Evolutionary conservation across 2,329 filamentous ascomycete genomes (phyloP).

Genomic region (Epichloe hybrida): DNA sequence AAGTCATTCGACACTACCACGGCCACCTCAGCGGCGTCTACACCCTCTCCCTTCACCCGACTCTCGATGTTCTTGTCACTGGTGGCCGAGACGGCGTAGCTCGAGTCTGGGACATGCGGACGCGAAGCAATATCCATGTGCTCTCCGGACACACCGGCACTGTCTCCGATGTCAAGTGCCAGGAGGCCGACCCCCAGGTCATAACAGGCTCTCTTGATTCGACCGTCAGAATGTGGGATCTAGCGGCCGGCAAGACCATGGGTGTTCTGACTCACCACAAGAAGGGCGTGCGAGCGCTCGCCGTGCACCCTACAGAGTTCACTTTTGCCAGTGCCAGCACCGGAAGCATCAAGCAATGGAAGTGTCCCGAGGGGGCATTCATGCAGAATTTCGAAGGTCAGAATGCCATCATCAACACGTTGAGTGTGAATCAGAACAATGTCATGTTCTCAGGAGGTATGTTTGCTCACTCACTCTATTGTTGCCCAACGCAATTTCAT

Average conservation of each 20-base stretch:
- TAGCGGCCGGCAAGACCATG: slow-evolving; percentile 93
- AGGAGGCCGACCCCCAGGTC: slow-evolving; percentile 87
- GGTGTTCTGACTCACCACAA: slow-evolving; percentile 96
- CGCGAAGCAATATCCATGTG: slow-evolving; percentile 88
- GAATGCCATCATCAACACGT: slow-evolving; percentile 89
- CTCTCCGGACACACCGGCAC: slow-evolving; percentile 83
- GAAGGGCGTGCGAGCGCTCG: slow-evolving; percentile 79
- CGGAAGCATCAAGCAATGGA: slow-evolving; percentile 97
- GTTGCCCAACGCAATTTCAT: too few relatives aligned
- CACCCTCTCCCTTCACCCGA: slow-evolving; percentile 83
- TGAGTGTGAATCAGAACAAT: slow-evolving; percentile 88
- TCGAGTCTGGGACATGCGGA: slow-evolving; percentile 97
- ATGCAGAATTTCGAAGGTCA: slow-evolving; percentile 99
- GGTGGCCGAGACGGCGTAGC: slow-evolving; percentile 90
- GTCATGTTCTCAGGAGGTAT: slow-evolving; percentile 77
- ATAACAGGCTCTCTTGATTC: slow-evolving; percentile 88
- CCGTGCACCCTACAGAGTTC: slow-evolving; percentile 81
- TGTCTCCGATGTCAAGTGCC: slow-evolving; percentile 77
- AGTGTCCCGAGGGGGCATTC: slow-evolving; percentile 92
- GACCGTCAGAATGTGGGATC: slow-evolving; percentile 85
- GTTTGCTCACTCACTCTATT: slow-evolving; percentile 5
- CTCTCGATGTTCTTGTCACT: slow-evolving; percentile 85
- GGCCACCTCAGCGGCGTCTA: slow-evolving; percentile 95
- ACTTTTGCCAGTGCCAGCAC: slow-evolving; percentile 91
- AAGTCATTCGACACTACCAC: slow-evolving; percentile 95